These are phyloP conservation scores for Pyrus betulifolia DNA, from an alignment of 306 rosid genomes.

Conservation along the genomic window DNA sequence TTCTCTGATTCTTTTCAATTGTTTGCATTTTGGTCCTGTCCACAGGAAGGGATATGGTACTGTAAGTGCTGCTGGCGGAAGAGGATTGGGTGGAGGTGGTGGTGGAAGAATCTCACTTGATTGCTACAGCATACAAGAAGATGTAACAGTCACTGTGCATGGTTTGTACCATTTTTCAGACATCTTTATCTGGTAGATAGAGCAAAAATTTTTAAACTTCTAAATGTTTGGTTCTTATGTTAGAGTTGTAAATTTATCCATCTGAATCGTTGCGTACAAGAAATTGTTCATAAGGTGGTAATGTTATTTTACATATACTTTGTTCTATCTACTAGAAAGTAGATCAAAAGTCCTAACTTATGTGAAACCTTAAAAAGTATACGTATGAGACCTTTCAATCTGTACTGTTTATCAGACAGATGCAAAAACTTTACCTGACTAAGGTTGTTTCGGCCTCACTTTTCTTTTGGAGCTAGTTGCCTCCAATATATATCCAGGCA, in stretches of 20 bases:
- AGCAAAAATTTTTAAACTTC: not conserved
- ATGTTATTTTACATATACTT: constrained; percentile 10
- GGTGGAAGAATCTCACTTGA: constrained; percentile 97
- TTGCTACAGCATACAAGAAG: constrained; percentile 97
- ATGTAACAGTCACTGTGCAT: constrained; percentile 68
- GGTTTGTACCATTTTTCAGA: constrained; percentile 43
- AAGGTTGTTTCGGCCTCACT: not conserved
- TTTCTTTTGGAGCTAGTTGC: not conserved
- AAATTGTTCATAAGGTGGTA: not conserved
- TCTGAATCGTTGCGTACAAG: constrained; percentile 10
- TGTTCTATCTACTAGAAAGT: not conserved
- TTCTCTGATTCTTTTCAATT: constrained; percentile 3
- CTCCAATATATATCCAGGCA: not conserved
- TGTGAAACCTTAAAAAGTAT: not conserved
- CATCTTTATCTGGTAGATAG: constrained; percentile 20
- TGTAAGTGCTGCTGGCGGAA: constrained; percentile 94
- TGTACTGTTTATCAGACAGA: not conserved
- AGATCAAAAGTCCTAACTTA: not conserved
- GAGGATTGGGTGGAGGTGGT: constrained; percentile 98
- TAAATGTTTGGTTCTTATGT: constrained; percentile 22
- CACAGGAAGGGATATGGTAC: constrained; percentile 88
- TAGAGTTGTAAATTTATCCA: constrained; percentile 8
- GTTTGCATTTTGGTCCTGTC: constrained; percentile 12
- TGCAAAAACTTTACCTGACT: not conserved
- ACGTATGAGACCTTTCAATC: not conserved